Percentiles rank a stretch among this genome's conserved stretches.
Evolutionary conservation across 2,329 filamentous ascomycete species (phyloP).

Genomic region (Aspergillus aculeatinus): DNA sequence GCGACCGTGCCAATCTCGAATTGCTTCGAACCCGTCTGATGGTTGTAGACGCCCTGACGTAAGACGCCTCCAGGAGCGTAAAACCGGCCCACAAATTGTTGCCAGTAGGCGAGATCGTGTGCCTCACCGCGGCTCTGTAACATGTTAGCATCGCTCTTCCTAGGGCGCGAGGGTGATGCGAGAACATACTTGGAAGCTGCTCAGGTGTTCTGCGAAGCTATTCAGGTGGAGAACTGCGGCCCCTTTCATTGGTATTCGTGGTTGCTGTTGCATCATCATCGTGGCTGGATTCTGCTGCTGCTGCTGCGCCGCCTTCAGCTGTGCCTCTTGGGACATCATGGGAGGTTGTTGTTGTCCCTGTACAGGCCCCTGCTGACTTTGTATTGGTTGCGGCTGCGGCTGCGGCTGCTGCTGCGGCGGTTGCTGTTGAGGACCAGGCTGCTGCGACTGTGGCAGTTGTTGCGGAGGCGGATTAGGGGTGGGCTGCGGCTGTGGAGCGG

Average conservation of each 20-base stretch:
- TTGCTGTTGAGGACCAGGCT: conserved; percentile 28
- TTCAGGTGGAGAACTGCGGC: conserved; percentile 54
- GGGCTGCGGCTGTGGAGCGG: conserved; percentile 35
- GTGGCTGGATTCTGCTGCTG: conserved; percentile 36
- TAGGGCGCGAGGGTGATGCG: not conserved
- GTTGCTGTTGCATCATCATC: conserved; percentile 40
- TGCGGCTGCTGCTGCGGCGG: conserved; percentile 34
- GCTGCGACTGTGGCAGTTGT: conserved; percentile 40
- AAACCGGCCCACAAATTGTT: conserved; percentile 73
- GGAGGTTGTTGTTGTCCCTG: conserved; percentile 36
- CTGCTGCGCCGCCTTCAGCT: conserved; percentile 42
- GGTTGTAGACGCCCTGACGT: conserved; percentile 63
- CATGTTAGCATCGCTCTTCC: conserved; percentile 14
- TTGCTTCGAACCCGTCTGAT: conserved; percentile 66
- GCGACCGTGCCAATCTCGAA: conserved; percentile 83
- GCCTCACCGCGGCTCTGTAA: conserved; percentile 57
- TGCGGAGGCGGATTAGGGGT: conserved; percentile 39
- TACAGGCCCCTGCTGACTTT: conserved; percentile 39
- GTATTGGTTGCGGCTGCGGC: conserved; percentile 36
- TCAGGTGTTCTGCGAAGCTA: conserved; percentile 57
- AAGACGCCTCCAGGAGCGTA: conserved; percentile 78
- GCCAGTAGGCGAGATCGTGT: conserved; percentile 75
- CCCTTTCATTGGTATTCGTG: conserved; percentile 39
- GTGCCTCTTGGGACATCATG: conserved; percentile 41
- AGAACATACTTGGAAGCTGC: conserved; percentile 56